A percentile compares a stretch with the other conserved stretches of the same genome.
These are phyloP conservation scores for Pestalotiopsis sp. DNA, from an alignment of 2,329 filamentous ascomycete species.

Conservation along the genomic window DNA sequence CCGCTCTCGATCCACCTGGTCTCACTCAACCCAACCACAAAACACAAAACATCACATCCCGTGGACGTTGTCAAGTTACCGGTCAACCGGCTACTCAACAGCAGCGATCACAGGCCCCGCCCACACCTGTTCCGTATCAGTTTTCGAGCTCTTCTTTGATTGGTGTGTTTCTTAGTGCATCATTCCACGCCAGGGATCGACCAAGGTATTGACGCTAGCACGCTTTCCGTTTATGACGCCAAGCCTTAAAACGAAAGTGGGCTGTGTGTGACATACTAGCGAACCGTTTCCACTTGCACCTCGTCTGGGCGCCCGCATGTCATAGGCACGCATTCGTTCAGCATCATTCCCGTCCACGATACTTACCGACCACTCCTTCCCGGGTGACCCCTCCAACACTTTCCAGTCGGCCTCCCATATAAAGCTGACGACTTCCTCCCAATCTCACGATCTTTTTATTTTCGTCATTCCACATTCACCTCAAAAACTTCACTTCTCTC, in stretches of 20 bases:
- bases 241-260: conserved; percentile 4
- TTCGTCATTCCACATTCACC: neutral
- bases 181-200: neutral
- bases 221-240: conserved; percentile 13
- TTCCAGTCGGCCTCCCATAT: conserved; percentile 8
- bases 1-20: neutral
- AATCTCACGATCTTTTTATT: conserved; percentile 5
- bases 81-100: neutral
- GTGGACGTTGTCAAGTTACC: neutral
- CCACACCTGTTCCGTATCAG: conserved; percentile 9
- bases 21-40: neutral
- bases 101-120: neutral
- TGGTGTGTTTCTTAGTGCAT: neutral
- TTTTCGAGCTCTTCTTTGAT: neutral
- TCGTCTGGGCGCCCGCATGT: conserved; percentile 7
- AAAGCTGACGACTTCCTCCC: conserved; percentile 5
- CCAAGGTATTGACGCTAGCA: neutral
- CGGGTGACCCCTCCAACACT: conserved; percentile 3
- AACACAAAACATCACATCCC: neutral
- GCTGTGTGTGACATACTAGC: conserved; percentile 1
- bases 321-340: conserved; percentile 1
- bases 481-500: neutral
- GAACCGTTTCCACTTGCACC: conserved; percentile 12
- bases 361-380: neutral
- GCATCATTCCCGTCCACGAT: neutral